Conservation (phyloP, 257 asterid species). For the Capsicum pubescens region DNA sequence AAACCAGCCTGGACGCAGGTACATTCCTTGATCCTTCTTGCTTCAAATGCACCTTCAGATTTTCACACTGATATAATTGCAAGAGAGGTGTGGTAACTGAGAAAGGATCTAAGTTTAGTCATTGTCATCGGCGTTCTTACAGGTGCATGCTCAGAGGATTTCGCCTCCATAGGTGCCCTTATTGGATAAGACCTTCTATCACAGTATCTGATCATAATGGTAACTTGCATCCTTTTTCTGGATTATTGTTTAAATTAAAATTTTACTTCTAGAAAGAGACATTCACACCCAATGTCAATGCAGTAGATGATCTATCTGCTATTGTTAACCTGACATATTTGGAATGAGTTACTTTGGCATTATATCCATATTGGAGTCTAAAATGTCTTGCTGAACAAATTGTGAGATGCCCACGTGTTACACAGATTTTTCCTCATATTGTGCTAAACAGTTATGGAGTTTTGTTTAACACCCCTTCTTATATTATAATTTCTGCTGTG, state of each 20-base stretch:
- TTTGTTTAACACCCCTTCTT: not conserved
- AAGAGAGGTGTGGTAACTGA: conserved; percentile 5
- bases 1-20: conserved; percentile 99
- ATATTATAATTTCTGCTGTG: not conserved
- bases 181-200: conserved; percentile 92
- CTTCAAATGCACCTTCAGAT: not conserved
- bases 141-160: conserved; percentile 98
- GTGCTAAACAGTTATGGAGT: conserved; percentile 18
- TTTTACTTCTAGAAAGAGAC: conserved; percentile 12
- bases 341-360: not conserved
- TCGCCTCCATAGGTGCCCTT: conserved; percentile 93
- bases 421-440: not conserved
- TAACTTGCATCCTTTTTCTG: conserved; percentile 34
- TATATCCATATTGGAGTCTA: not conserved
- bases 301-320: conserved; percentile 6
- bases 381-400: not conserved
- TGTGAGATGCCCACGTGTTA: not conserved
- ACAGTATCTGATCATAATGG: conserved; percentile 92
- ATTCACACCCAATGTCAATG: not conserved
- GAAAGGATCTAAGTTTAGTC: not conserved
- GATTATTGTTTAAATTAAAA: not conserved
- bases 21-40: conserved; percentile 32
- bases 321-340: not conserved
- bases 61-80: conserved; percentile 24
- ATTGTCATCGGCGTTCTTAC: conserved; percentile 34